Base-by-base conservation (phyloP, 1,139 yeast species). In the Ogataea hybrid region DNA sequence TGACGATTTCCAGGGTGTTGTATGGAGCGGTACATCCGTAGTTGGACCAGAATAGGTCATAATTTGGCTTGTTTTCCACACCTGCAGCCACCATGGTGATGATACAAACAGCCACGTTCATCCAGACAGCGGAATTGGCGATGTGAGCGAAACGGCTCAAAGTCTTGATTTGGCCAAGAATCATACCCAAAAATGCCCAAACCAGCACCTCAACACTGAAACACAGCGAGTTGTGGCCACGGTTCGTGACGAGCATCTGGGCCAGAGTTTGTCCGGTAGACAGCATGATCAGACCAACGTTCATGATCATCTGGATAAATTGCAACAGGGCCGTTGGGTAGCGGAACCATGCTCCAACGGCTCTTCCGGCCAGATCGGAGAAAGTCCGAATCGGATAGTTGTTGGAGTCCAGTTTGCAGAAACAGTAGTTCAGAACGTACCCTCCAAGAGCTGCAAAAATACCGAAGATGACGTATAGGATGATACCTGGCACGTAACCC, bases 401-500 rank as follows among this genome's bases (percentile, higher is more conserved):
- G 42, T 56, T 55, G 9, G 73, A 68, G 50, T 68, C 73, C 25
- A 70, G 52, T 27, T 52, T 57, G 35, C 70, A 61, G 51, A 65
- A 63, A 22, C 45, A 42, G 36, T 42, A 42, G 39, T 42, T 42
- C 36, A 42, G 23, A 10, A 42, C 25, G 27, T 25, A 42, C 4
- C 45, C 45, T 8, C 45, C 45, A 11, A 38, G 9, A 11, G 68
- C 71, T 25, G 75, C 75, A 42, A 57, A 51, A 16, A 61, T 44
- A 36, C 73, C 74, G 38, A 70, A 65, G 12, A 67, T 50, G 31
- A 68, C 54, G 52, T 62, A 70, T 10, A 70, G 54, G 29, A 69
- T 58, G 39, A 63, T 56, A 29, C 75, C 75, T 9, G 73, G 73
- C 14, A 65, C 74, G 39, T 60, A 69, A 3, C 75, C 75, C 43